Base-by-base conservation (phyloP, 495 filamentous ascomycete species). In the Penicillium lagena region DNA sequence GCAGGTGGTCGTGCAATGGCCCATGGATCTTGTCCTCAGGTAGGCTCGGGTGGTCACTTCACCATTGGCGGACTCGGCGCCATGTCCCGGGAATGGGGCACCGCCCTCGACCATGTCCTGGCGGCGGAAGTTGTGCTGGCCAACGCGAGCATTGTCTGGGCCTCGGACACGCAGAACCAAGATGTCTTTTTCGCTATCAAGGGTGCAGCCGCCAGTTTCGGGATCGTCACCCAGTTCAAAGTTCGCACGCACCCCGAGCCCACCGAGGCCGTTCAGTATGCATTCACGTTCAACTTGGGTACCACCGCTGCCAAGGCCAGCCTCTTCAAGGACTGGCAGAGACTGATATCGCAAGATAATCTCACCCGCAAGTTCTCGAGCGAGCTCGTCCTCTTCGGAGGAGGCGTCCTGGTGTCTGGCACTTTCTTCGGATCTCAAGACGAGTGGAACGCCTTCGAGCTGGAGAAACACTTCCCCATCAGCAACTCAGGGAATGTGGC, bases 41-140 rank as follows among this genome's bases (percentile, higher is more conserved):
- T 87, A 28, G 87, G 87, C 12, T 74, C 85, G 14, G 85, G 81
- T 15, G 87, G 87, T 6, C 87, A 91, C 58, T 72, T 77, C 39
- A 82, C 82, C 1, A 82, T 88, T 42, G 86, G 85, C 11, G 86
- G 86, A 7, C 79, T 73, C 35, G 86, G 85, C 0, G 68, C 75
- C 22, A 68, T 65, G 7, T 80, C 80, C 7, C 77, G 84, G 14
- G 72, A 76, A 29, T 86, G 76, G 70, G 86, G 86, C 12, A 56
- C 78, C 0, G 68, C 81, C 0, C 60, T 90, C 37, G 86, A 90
- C 51, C 73, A 73, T 30, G 73, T 89, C 37, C 44, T 78, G 12
- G 78, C 52, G 11, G 56, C 77, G 12, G 73, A 82, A 30, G 80
- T 86, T 1, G 81, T 89, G n/a, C 71, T 83, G 7, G 80, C 81